Percentiles rank a stretch among this genome's conserved stretches.
phyloP scores from a whole-genome alignment of 2,329 filamentous ascomycete genomes.

The Claviceps sp. region DNA sequence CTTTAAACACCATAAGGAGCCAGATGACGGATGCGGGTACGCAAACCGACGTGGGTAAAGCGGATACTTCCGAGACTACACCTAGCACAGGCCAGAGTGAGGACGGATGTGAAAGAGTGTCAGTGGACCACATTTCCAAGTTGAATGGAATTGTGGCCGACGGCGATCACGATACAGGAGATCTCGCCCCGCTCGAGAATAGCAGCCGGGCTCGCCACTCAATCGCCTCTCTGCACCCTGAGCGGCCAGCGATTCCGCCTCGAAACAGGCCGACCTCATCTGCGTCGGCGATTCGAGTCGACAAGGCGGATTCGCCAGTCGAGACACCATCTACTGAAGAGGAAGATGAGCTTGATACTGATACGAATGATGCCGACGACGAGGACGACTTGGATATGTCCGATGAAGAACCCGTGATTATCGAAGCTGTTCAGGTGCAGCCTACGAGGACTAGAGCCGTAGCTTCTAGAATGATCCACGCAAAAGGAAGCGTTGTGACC shows the following conservation, averaged over 20 bases:
- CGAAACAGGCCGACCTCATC: slow-evolving; percentile 1
- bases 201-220: slow-evolving; percentile 25
- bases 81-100: slow-evolving; percentile 42
- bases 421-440: slow-evolving; percentile 49
- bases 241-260: slow-evolving; percentile 7
- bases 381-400: slow-evolving; percentile 35
- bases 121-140: slow-evolving; percentile 24
- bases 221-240: slow-evolving; percentile 13
- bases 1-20: slow-evolving; percentile 53
- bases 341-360: slow-evolving; percentile 10
- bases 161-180: slow-evolving; percentile 46
- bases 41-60: slow-evolving; percentile 38
- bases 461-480: slow-evolving; percentile 52
- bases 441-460: slow-evolving; percentile 42
- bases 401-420: slow-evolving; percentile 50
- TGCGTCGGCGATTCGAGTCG: slow-evolving; percentile 5
- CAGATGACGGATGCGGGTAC: slow-evolving; percentile 58
- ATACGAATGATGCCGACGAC: slow-evolving; percentile 23
- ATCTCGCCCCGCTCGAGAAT: slow-evolving; percentile 35
- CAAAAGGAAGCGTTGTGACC: slow-evolving; percentile 67
- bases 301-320: slow-evolving; percentile 13
- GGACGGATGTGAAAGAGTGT: slow-evolving; percentile 31
- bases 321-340: slow-evolving; percentile 12
- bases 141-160: slow-evolving; percentile 16
- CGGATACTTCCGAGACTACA: slow-evolving; percentile 38